Evolutionary conservation across 345 rosid genomes (phyloP), one percentile per base, ranked within the genome.

Genomic region (Kandelia obovata): DNA sequence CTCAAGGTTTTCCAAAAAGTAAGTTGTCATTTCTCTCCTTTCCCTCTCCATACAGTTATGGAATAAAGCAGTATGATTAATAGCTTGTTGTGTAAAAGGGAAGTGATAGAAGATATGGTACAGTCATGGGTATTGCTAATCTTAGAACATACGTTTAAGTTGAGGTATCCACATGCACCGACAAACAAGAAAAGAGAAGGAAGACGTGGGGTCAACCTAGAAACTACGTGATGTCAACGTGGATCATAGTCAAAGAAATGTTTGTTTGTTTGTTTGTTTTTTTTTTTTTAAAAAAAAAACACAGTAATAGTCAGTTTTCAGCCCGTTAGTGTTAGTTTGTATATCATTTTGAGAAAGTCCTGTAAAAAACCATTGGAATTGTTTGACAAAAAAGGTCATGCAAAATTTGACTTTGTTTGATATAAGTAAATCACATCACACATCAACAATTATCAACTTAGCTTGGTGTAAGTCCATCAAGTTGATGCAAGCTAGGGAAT

Each of bases 401-500:
- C 71, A 71, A 55, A 66, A 37, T 71, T 81, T 78, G 85, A 73
- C 84, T 74, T 73, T 69, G n/a, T 31, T 5, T 26, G 59, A 71
- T 72, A 51, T 15, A 16, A 66, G 67, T 75, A 76, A 77, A 69
- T 58, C 56, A 63, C 66, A 69, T 58, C 56, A 63, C 66, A 35
- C 70, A 53, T 73, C 58, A 32, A 47, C 47, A 11, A 52, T 66
- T 65, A 81, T 80, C 83, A 62, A 72, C 61, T 55, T 57, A 11
- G 66, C 77, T 71, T 35, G 81, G 81, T 71, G 77, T 65, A 30
- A 58, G 73, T 28, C 79, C 83, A 82, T 78, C 72, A 67, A 28
- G 57, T 64, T 71, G 59, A 6, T 55, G 13, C 16, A 55, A 19
- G 2, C n/a, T 55, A 7, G 58, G 58, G 58, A 21, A 55, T 55